These are phyloP conservation scores for Gracilaria domingensis DNA, from an alignment of 23 red algal species.

Conservation along the genomic window DNA sequence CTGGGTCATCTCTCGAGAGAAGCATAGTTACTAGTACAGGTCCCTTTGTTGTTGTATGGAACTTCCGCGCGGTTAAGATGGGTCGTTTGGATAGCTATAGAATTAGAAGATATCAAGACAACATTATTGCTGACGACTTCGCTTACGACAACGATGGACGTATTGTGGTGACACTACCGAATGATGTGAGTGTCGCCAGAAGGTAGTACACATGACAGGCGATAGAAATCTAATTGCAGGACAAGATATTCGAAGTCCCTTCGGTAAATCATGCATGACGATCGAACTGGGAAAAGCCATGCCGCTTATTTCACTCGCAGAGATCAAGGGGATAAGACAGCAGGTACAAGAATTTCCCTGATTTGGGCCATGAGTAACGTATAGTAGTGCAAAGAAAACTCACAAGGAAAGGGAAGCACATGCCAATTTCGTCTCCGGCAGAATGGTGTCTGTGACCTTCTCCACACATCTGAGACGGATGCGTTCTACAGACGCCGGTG, in stretches of 20 bases:
- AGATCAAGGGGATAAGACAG: neutral
- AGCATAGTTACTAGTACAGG: conserved; percentile 85
- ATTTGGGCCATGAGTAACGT: too few relatives aligned
- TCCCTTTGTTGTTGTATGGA: conserved; percentile 87
- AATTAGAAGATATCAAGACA: conserved; percentile 78
- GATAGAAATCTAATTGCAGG: neutral
- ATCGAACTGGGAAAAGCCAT: neutral
- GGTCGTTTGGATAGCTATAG: conserved; percentile 60
- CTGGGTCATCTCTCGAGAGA: conserved; percentile 65
- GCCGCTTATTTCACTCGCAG: neutral
- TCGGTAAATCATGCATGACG: neutral
- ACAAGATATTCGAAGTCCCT: neutral
- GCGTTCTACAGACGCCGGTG: conserved; percentile 76
- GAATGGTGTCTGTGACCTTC: neutral
- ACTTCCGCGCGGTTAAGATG: conserved; percentile 81
- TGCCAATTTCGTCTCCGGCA: neutral
- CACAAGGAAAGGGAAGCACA: conserved; percentile 4
- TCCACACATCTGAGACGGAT: conserved; percentile 63
- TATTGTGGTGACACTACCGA: conserved; percentile 78
- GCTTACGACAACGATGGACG: conserved; percentile 73
- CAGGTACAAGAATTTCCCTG: too few relatives aligned
- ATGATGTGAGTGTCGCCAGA: conserved; percentile 75
- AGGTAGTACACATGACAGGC: conserved; percentile 13
- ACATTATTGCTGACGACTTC: conserved; percentile 88
- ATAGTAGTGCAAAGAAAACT: neutral